These are phyloP conservation scores for Xylaria polymorpha DNA, from an alignment of 2,329 filamentous ascomycete genomes.

Conservation along the genomic window DNA sequence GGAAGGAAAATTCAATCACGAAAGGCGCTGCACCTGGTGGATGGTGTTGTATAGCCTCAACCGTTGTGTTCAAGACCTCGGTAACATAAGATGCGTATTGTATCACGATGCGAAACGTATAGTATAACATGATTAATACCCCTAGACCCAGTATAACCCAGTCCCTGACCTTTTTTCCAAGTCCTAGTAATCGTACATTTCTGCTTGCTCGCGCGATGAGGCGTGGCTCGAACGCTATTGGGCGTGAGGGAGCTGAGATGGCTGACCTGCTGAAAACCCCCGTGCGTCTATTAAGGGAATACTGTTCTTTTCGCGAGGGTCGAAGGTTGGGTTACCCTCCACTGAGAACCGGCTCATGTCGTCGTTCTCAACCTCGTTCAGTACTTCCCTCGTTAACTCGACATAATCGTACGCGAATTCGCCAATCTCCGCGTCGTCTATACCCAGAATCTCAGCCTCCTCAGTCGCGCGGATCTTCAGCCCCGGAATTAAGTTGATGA, in stretches of 20 bases:
- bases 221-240: constrained; percentile 26
- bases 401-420: constrained; percentile 98
- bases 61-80: not conserved
- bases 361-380: constrained; percentile 61
- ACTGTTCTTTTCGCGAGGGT: constrained; percentile 61
- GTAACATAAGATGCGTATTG: constrained; percentile 11
- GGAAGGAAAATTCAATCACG: not conserved
- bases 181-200: constrained; percentile 31
- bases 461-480: constrained; percentile 78
- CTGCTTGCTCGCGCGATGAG: not conserved
- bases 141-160: not conserved
- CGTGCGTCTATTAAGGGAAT: constrained; percentile 61
- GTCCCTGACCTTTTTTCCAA: constrained; percentile 7
- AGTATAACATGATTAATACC: constrained; percentile 4
- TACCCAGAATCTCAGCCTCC: constrained; percentile 84
- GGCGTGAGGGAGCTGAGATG: constrained; percentile 49
- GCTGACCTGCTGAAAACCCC: constrained; percentile 54
- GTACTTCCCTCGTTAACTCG: constrained; percentile 69
- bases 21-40: not conserved
- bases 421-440: constrained; percentile 90
- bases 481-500: constrained; percentile 82
- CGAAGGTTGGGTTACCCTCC: constrained; percentile 53
- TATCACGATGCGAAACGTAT: constrained; percentile 11
- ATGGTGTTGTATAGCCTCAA: constrained; percentile 11
- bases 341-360: constrained; percentile 58